A percentile compares a stretch with the other conserved stretches of the same genome.
These are phyloP conservation scores for Plectosphaerella cucumerina DNA, from an alignment of 2,329 filamentous ascomycete genomes.

Conservation along the genomic window DNA sequence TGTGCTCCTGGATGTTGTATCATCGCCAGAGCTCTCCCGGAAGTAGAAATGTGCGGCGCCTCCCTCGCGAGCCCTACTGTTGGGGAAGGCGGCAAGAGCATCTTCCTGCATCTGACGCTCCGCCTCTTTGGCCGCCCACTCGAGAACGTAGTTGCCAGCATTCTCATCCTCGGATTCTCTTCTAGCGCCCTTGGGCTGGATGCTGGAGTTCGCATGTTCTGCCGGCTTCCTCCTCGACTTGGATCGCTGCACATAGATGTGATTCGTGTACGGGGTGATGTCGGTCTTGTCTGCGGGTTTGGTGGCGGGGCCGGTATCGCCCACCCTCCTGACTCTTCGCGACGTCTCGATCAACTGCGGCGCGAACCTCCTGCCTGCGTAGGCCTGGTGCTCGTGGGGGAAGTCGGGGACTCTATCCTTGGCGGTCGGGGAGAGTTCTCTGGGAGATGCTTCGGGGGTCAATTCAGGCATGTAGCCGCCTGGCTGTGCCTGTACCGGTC, in stretches of 20 bases:
- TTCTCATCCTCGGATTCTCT: constrained; percentile 71
- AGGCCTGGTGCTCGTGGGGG: constrained; percentile 18
- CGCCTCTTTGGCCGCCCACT: constrained; percentile 74
- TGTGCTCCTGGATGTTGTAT: constrained; percentile 37
- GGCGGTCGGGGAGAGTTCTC: constrained; percentile 37
- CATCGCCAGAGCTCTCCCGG: constrained; percentile 58
- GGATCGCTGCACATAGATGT: constrained; percentile 48
- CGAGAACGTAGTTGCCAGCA: constrained; percentile 72
- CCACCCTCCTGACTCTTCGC: constrained; percentile 63
- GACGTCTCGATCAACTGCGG: constrained; percentile 81
- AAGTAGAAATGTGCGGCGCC: constrained; percentile 69
- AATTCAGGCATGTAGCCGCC: constrained; percentile 52
- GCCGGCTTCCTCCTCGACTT: constrained; percentile 32
- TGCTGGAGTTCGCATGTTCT: constrained; percentile 15
- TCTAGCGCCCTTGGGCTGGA: constrained; percentile 41
- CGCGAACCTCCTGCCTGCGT: constrained; percentile 52
- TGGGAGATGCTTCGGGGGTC: constrained; percentile 50
- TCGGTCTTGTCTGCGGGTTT: constrained; percentile 68
- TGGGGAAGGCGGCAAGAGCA: constrained; percentile 72
- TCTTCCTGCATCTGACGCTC: constrained; percentile 76
- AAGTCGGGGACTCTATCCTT: constrained; percentile 16
- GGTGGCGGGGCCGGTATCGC: constrained; percentile 59
- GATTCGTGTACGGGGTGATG: constrained; percentile 60
- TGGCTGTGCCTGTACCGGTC: constrained; percentile 19
- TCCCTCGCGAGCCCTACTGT: constrained; percentile 64